Evolutionary conservation across 805 yeast species (phyloP), one percentile per base, ranked within the genome.

Genomic region (Cyberlindnera japonica): DNA sequence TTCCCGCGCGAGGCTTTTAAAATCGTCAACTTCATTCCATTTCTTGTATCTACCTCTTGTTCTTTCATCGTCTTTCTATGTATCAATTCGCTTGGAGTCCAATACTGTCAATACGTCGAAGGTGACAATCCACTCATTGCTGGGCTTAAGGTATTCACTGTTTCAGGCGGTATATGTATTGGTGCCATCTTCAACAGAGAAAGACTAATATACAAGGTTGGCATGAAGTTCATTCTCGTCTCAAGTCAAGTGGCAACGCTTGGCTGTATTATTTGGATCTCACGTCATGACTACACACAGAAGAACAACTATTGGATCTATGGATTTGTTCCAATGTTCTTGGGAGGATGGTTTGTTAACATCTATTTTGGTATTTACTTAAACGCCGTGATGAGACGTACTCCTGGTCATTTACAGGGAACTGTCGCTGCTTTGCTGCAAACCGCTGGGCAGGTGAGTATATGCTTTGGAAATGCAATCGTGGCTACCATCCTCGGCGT

Each of bases 391-490:
- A 52, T 57, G 44, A 33, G 55, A 33, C 34, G 57, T 14, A 60
- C 71, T 7, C 73, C 75, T 0, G 35, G 51, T 6, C 62, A 64
- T 36, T 43, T 64, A 13, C 72, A 68, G 38, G 73, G 70, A n/a
- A 60, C 63, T 19, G 66, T 68, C 3, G 42, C 63, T 4, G 74
- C 69, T 1, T 45, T 67, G 6, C 53, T 58, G 24, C 63, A 58
- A 40, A 64, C 72, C 1, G 41, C 13, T 21, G 26, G 26, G 4
- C 35, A 32, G 15, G 19, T 32, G 9, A 14, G 16, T 15, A 21
- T 32, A 13, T 32, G 35, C 16, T 15, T 32, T 12, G 35, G 27
- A 9, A 32, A 32, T 15, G 35, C 35, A 11, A 8, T 32, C 10
- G 17, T 22, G 19, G 24, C 35, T 15, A 20, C 35, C 6, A 11